Conservation (phyloP, 2,329 filamentous ascomycete species). For the Stagonosporopsis rhizophila region DNA sequence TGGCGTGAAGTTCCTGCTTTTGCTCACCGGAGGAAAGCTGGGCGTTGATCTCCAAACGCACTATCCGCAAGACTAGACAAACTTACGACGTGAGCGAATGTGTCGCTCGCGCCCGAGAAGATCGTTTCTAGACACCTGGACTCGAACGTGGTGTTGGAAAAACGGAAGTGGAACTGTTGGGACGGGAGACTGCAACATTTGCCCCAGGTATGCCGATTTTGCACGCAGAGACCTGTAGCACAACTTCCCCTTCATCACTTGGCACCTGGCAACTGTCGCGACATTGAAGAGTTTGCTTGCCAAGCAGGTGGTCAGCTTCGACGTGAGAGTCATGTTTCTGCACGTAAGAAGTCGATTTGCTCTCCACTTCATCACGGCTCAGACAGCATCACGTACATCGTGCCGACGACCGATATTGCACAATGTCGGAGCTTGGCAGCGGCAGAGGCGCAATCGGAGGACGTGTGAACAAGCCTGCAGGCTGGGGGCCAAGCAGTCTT, state of each 20-base stretch:
- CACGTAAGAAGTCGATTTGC: slow-evolving; percentile 7
- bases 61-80: slow-evolving; percentile 1
- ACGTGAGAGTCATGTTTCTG: slow-evolving; percentile 17
- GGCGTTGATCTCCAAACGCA: not conserved
- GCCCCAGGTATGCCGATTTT: not conserved
- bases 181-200: slow-evolving; percentile 8
- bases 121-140: not conserved
- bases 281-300: slow-evolving; percentile 4
- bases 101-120: slow-evolving; percentile 3
- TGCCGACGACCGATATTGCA: slow-evolving; percentile 3
- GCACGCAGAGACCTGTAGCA: not conserved
- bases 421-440: slow-evolving; percentile 19
- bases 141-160: not conserved
- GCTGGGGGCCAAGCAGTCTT: slow-evolving; percentile 18
- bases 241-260: not conserved
- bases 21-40: slow-evolving; percentile 7
- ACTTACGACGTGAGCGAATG: not conserved
- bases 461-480: slow-evolving; percentile 18
- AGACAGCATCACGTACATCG: not conserved
- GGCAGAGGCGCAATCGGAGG: slow-evolving; percentile 14
- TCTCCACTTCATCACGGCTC: slow-evolving; percentile 9
- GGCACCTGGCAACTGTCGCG: slow-evolving; percentile 2
- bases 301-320: slow-evolving; percentile 2
- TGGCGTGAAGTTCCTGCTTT: not conserved
- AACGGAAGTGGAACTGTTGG: slow-evolving; percentile 11